Evolutionary conservation across 331 rosid genomes (phyloP).

Genomic region (Saraca asoca): DNA sequence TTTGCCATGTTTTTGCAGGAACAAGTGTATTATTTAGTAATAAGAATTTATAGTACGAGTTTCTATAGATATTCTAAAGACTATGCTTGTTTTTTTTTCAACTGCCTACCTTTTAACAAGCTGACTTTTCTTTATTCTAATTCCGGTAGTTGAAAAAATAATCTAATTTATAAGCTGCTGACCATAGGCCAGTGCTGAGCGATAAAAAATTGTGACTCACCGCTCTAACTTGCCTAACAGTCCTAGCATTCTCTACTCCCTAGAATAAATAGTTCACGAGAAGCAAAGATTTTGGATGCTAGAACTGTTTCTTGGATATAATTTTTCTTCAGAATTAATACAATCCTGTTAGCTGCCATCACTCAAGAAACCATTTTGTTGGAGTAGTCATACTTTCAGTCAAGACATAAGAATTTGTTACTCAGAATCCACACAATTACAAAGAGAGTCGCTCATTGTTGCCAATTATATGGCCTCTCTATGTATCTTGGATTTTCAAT

Average conservation of each 20-base stretch:
- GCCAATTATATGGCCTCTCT: constrained; percentile 12
- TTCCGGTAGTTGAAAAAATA: constrained; percentile 11
- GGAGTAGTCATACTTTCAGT: not conserved
- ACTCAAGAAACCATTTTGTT: not conserved
- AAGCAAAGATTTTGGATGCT: constrained; percentile 14
- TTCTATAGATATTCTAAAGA: constrained; percentile 17
- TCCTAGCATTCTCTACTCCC: constrained; percentile 4
- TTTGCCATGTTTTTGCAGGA: constrained; percentile 28
- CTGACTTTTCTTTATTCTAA: constrained; percentile 2
- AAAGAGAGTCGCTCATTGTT: constrained; percentile 16
- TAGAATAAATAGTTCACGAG: constrained; percentile 22
- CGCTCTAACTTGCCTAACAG: not conserved
- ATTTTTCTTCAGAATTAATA: constrained; percentile 24
- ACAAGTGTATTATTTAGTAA: constrained; percentile 3
- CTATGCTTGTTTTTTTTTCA: not conserved
- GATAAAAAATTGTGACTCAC: not conserved
- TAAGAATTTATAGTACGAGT: constrained; percentile 5
- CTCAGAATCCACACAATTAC: not conserved
- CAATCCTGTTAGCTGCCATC: not conserved
- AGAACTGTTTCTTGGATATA: not conserved
- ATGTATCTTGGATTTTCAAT: constrained; percentile 5
- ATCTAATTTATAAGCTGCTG: no score
- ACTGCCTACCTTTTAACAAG: not conserved
- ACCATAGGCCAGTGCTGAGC: constrained; percentile 9
- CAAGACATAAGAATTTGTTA: not conserved